Percentiles rank a stretch among this genome's conserved stretches.
Evolutionary conservation across 208 protist species (phyloP).

Genomic region (Wallacemonas rigidus): DNA sequence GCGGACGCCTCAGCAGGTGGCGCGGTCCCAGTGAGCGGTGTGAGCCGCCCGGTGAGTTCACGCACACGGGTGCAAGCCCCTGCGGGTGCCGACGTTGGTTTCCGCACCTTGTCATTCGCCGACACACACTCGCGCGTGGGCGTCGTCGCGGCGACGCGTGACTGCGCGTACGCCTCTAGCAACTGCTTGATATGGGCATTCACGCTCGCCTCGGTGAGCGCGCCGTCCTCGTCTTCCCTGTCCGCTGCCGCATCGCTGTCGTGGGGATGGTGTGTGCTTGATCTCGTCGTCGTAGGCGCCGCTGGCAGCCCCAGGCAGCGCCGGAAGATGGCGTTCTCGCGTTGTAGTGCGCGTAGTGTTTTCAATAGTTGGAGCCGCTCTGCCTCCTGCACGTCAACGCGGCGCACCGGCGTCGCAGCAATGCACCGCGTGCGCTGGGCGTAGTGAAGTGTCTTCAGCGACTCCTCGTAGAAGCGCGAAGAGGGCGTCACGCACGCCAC

Average conservation of each 20-base stretch:
- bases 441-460: slow-evolving; percentile 80
- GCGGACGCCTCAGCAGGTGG: neutral
- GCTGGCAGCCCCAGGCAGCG: slow-evolving; percentile 30
- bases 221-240: slow-evolving; percentile 14
- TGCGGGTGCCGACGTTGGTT: neutral
- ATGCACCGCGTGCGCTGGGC: slow-evolving; percentile 77
- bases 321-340: slow-evolving; percentile 66
- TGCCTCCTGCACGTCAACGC: slow-evolving; percentile 67
- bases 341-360: slow-evolving; percentile 25
- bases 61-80: neutral
- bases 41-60: neutral
- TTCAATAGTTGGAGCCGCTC: slow-evolving; percentile 52
- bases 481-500: slow-evolving; percentile 86
- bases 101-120: neutral
- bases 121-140: neutral
- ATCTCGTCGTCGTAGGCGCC: neutral
- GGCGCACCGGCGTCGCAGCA: slow-evolving; percentile 39
- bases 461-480: slow-evolving; percentile 71
- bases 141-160: neutral
- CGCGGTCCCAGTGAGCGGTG: neutral
- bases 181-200: slow-evolving; percentile 3
- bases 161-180: slow-evolving; percentile 15
- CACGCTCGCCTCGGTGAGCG: slow-evolving; percentile 13
- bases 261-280: neutral
- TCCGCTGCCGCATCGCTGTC: neutral